Base-by-base conservation (phyloP, 805 yeast species). In the Grigorovia jiainica region DNA sequence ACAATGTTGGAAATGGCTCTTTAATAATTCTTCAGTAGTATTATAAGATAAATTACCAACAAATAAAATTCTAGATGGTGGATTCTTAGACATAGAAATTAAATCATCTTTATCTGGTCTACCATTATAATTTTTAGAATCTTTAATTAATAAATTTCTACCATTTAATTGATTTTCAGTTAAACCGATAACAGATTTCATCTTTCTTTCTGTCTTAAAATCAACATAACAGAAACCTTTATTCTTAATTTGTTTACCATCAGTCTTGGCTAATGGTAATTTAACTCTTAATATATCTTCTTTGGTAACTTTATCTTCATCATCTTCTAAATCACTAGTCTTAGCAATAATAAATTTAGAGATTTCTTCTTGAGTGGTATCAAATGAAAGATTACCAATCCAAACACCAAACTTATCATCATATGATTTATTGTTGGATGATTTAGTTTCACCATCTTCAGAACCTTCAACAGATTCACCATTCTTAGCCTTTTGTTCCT, bases 41-140 rank as follows among this genome's bases (percentile, higher is more conserved):
- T 89, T 97, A 56, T 87, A 92, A 0, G 97, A 80, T 36, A 92
- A 68, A 58, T 92, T 92, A 35, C 98, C 97, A 16, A 90, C 94
- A 57, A 92, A 92, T 43, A 90, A 65, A 46, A 87, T 83, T 50
- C 95, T 71, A 2, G 92, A 79, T 2, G 97, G 95, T 31, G 95
- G 94, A 57, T 87, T 84, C 57, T 82, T 82, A 21, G 81, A 73
- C 36, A 73, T 57, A 13, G 66, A 62, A 9, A 65, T 67, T 16
- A 67, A 60, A 36, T 70, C 74, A 41, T 70, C 65, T 45, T 72
- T 70, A 20, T 70, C 72, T 9, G 97, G 97, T 60, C 97, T 77
- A 20, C 97, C 97, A 50, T 84, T 94, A 57, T 72, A 90, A 3
- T 87, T 82, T 20, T 72, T 71, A 4, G 92, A 79, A 52, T 82